These are phyloP conservation scores for Alternaria arbusti DNA, from an alignment of 2,329 filamentous ascomycete genomes.

Conservation along the genomic window DNA sequence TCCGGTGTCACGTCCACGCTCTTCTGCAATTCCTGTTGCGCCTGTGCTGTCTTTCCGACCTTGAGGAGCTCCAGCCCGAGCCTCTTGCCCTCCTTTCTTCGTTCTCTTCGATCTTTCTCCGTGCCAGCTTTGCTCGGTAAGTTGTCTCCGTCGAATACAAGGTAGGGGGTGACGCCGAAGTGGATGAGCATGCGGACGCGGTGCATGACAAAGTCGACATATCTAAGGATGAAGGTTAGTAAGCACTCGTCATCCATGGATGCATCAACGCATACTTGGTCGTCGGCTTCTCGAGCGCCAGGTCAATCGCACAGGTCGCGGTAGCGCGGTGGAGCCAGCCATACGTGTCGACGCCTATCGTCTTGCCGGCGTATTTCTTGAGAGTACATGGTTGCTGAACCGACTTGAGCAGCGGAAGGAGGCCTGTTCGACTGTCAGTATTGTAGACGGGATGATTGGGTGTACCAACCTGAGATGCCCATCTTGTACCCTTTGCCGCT, in stretches of 20 bases:
- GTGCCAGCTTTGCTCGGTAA: constrained; percentile 92
- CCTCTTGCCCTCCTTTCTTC: constrained; percentile 77
- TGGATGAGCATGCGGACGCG: constrained; percentile 93
- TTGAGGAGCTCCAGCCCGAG: constrained; percentile 79
- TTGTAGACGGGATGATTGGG: constrained; percentile 22
- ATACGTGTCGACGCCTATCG: constrained; percentile 94
- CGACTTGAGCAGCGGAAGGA: constrained; percentile 91
- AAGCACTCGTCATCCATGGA: neutral
- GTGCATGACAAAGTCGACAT: constrained; percentile 87
- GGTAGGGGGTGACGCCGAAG: constrained; percentile 90
- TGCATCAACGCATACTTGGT: constrained; percentile 67
- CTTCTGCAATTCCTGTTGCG: constrained; percentile 88
- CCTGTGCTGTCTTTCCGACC: constrained; percentile 80
- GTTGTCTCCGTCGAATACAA: constrained; percentile 96
- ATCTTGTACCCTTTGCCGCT: constrained; percentile 41
- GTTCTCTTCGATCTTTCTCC: constrained; percentile 76
- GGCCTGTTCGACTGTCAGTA: constrained; percentile 62
- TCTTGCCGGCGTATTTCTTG: constrained; percentile 86
- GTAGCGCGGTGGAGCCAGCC: constrained; percentile 97
- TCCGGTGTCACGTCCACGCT: constrained; percentile 93
- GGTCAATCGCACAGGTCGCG: constrained; percentile 86
- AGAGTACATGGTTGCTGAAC: constrained; percentile 89
- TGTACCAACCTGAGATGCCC: constrained; percentile 49
- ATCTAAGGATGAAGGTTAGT: constrained; percentile 60
- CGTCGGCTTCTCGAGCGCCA: constrained; percentile 87